Percentiles rank a stretch among this genome's conserved stretches.
Evolutionary conservation across 306 rosid species (phyloP).

Genomic region (Quillaja saponaria): DNA sequence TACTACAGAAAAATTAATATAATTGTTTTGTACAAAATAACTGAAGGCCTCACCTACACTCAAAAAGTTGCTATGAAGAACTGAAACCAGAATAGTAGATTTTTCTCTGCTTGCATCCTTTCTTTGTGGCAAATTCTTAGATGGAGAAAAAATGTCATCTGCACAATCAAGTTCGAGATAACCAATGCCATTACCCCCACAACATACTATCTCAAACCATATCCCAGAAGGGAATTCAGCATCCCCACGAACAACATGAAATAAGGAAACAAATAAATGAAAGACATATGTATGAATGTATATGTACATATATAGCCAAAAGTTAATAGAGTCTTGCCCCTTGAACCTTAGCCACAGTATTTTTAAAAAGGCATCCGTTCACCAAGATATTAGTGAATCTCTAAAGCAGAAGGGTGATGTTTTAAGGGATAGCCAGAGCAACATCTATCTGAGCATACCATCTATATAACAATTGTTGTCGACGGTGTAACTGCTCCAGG

Average conservation of each 20-base stretch:
- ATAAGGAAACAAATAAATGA: neutral
- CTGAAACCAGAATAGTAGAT: slow-evolving; percentile 61
- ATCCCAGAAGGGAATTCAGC: slow-evolving; percentile 58
- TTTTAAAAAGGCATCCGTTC: no score
- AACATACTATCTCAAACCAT: slow-evolving; percentile 73
- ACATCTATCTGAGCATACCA: no score
- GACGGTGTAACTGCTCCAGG: no score
- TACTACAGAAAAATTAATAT: neutral
- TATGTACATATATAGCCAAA: no score
- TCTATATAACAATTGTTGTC: no score
- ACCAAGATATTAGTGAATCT: no score
- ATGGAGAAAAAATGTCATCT: slow-evolving; percentile 31
- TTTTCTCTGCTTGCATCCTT: slow-evolving; percentile 40
- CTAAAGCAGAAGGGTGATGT: no score
- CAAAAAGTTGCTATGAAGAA: slow-evolving; percentile 78
- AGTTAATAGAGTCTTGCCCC: no score
- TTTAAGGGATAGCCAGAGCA: no score
- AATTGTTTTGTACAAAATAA: slow-evolving; percentile 22
- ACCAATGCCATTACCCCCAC: slow-evolving; percentile 38
- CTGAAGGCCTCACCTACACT: slow-evolving; percentile 64
- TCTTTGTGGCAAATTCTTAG: slow-evolving; percentile 35
- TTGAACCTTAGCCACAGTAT: no score
- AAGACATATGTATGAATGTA: neutral
- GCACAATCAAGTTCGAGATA: slow-evolving; percentile 24
- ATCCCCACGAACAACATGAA: slow-evolving; percentile 27